phyloP scores from a whole-genome alignment of 2,329 filamentous ascomycete genomes.

The Colletotrichum endophyticum region DNA sequence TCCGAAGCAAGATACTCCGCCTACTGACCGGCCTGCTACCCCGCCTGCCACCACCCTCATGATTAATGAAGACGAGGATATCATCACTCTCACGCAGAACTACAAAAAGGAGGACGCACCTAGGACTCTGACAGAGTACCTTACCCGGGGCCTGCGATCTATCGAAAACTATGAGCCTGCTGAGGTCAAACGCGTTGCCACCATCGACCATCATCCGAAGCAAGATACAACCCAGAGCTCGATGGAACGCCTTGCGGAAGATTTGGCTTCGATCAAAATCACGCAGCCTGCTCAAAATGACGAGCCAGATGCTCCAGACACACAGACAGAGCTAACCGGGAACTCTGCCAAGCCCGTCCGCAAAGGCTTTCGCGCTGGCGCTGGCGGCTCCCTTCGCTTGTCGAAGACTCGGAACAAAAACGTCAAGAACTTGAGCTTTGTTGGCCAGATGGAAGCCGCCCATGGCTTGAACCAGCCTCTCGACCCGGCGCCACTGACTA shows the following conservation, averaged over 20 bases:
- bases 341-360: neutral
- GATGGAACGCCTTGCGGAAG: neutral
- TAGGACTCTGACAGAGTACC: neutral
- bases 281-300: neutral
- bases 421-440: neutral
- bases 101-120: neutral
- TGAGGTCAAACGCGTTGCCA: neutral
- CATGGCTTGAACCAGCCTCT: neutral
- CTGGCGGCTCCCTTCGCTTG: constrained; percentile 38
- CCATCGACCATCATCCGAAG: neutral
- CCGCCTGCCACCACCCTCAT: neutral
- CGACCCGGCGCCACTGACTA: neutral
- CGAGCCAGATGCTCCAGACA: neutral
- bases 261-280: neutral
- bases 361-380: constrained; percentile 28
- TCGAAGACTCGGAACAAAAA: constrained; percentile 32
- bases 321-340: neutral
- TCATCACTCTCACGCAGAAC: neutral
- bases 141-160: neutral
- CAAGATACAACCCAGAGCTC: neutral
- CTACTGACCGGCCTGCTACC: neutral
- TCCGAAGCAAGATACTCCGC: neutral
- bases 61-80: neutral
- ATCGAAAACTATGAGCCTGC: neutral
- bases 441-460: neutral